Evolutionary conservation across 108 stramenopile species (phyloP).

Genomic region (Tribonema minus): DNA sequence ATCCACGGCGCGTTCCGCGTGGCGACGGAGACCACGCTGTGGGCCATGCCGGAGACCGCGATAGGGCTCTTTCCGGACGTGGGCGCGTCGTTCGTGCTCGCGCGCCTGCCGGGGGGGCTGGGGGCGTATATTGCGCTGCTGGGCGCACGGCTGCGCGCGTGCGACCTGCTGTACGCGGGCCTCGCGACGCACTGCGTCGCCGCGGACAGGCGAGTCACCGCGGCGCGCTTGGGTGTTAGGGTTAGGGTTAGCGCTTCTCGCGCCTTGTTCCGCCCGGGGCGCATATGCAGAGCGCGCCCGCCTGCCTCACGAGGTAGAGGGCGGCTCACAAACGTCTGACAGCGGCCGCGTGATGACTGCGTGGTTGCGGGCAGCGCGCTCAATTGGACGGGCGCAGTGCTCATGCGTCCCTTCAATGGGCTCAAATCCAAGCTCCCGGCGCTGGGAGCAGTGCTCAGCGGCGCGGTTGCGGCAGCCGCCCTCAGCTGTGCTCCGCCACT

Average conservation of each 20-base stretch:
- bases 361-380: too few species aligned
- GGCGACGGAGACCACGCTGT: constrained; percentile 82
- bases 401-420: too few species aligned
- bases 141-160: constrained; percentile 70
- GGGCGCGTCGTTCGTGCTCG: constrained; percentile 80
- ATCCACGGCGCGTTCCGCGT: constrained; percentile 85
- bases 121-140: constrained; percentile 87
- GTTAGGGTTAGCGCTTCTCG: neutral
- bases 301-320: neutral
- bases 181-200: constrained; percentile 90
- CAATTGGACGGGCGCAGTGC: too few species aligned
- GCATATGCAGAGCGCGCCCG: neutral
- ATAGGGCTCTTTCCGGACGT: constrained; percentile 98
- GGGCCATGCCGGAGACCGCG: constrained; percentile 94
- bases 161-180: constrained; percentile 77
- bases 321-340: neutral
- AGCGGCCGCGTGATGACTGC: too few species aligned
- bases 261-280: neutral
- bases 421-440: too few species aligned
- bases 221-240: too few species aligned
- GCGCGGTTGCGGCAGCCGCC: too few species aligned
- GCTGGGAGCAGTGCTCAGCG: too few species aligned
- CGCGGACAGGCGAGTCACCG: too few species aligned
- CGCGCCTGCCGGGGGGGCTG: constrained; percentile 68
- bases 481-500: too few species aligned